A percentile compares a stretch with the other conserved stretches of the same genome.
Evolutionary conservation across 1,139 yeast species (phyloP).

Genomic region (Saccharomyces hybrid): DNA sequence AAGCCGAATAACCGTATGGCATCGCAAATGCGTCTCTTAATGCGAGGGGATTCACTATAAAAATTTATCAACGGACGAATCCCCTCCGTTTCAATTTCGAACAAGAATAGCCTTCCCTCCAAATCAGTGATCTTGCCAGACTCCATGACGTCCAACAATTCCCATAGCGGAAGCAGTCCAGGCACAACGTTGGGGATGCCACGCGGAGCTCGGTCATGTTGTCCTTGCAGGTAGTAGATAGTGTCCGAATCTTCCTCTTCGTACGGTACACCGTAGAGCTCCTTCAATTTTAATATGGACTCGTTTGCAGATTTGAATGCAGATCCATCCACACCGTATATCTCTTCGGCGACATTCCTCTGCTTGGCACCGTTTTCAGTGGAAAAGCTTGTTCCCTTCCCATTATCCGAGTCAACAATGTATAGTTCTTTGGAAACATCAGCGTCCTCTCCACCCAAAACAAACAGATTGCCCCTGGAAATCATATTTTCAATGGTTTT

Average conservation of each 20-base stretch:
- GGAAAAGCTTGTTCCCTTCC: not conserved
- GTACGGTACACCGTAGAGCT: conserved; percentile 27
- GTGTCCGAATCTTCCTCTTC: conserved; percentile 15
- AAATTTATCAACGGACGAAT: conserved; percentile 21
- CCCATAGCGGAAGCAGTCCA: conserved; percentile 45
- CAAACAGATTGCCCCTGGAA: conserved; percentile 40
- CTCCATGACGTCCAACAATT: conserved; percentile 33
- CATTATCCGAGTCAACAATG: not conserved
- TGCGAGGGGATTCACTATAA: conserved; percentile 14
- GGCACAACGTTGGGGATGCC: conserved; percentile 44
- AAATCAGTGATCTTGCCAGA: conserved; percentile 18
- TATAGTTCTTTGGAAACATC: conserved; percentile 2
- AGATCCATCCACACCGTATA: conserved; percentile 34
- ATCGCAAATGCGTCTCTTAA: conserved; percentile 35
- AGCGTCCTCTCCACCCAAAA: conserved; percentile 18
- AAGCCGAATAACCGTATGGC: conserved; percentile 40
- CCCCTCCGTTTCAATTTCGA: conserved; percentile 17
- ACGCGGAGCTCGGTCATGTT: conserved; percentile 8
- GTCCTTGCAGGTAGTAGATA: conserved; percentile 1
- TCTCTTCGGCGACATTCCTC: conserved; percentile 34
- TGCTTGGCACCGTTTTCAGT: not conserved
- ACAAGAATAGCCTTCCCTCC: conserved; percentile 21
- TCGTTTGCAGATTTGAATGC: conserved; percentile 10
- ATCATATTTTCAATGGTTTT: conserved; percentile 33
- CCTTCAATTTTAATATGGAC: conserved; percentile 23